Base-by-base conservation (phyloP, 768 basidiomycete genomes). In the Favolaschia claudopus region DNA sequence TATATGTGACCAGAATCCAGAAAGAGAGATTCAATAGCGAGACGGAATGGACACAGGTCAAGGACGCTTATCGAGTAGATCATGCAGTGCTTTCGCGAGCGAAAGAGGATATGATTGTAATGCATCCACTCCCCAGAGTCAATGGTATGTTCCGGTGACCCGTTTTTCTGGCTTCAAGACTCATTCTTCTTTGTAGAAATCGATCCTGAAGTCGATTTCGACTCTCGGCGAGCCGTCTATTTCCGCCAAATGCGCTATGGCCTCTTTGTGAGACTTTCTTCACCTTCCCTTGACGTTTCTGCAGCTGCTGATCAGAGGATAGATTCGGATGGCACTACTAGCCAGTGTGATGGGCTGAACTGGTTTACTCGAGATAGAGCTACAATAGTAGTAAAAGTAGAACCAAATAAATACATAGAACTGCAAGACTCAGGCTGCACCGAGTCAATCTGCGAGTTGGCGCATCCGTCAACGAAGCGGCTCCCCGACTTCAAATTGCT, bases 201-300 rank as follows among this genome's bases (percentile, higher is more conserved):
- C 67, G 96, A 98, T 72, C 93, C 95, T 3, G 96, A 96, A 72
- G 96, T 99, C 40, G 97, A 99, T 75, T 98, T 96, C 66, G 96
- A 99, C 74, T 91, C 87, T 7, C 86, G 92, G 27, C 85, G 96
- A 12, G 96, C 96, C 3, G 95, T 93, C 20, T 99, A 98, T 77
- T 98, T 99, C 90, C 88, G 96, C 34, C 96, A 98, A 70, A 98
- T 97, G 96, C 88, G 95, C 55, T 96, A 97, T 70, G 96, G 96
- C 42, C 89, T 98, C 61, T 99, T 95, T 71, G 95, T 98, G 70
- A 72, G 96, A 45, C 39, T 28, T 36, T 38, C 25, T 22, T 39
- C 24, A 24, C 34, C n/a, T 25, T 13, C 27, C 27, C 24, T n/a
- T n/a, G n/a, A n/a, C n/a, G 6, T 12, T 46, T 34, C 46, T 49